Percentiles rank a stretch among this genome's conserved stretches.
These are phyloP conservation scores for Leishmania gerbilli DNA, from an alignment of 208 protist genomes.

Conservation along the genomic window DNA sequence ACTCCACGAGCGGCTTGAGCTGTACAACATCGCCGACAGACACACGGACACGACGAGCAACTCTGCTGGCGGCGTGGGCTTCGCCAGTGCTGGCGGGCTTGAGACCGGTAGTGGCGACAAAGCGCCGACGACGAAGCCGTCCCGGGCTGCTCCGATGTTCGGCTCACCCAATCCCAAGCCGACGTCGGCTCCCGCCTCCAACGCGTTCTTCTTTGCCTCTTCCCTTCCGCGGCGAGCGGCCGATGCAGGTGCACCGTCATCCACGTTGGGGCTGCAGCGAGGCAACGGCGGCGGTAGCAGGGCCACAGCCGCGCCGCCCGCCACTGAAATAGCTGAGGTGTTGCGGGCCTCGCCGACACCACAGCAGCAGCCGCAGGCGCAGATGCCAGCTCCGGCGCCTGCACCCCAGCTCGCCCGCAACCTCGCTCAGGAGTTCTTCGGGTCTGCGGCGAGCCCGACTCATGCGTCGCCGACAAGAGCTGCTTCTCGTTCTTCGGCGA, in stretches of 20 bases:
- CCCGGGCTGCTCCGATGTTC: conserved; percentile 17
- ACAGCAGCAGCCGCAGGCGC: conserved; percentile 7
- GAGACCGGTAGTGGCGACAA: neutral
- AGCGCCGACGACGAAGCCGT: conserved; percentile 15
- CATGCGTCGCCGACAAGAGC: neutral
- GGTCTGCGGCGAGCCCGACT: conserved; percentile 13
- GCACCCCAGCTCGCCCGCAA: conserved; percentile 30
- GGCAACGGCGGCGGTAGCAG: neutral
- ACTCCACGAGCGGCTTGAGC: conserved; percentile 70
- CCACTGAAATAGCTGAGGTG: neutral
- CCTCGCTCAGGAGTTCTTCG: conserved; percentile 27
- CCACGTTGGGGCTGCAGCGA: neutral
- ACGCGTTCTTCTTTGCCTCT: conserved; percentile 1
- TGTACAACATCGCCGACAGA: conserved; percentile 67
- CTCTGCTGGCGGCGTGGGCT: neutral
- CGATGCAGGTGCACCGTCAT: neutral
- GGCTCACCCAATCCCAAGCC: conserved; percentile 5
- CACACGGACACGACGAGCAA: neutral
- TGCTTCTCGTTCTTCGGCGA: neutral
- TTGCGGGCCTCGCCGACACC: conserved; percentile 4
- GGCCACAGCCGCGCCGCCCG: neutral
- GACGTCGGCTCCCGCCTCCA: neutral
- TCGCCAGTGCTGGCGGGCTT: neutral
- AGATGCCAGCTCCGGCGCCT: conserved; percentile 13
- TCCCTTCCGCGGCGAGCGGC: neutral